Evolutionary conservation across 306 rosid genomes (phyloP), one percentile per base, ranked within the genome.

Genomic region (Rosa chinensis): DNA sequence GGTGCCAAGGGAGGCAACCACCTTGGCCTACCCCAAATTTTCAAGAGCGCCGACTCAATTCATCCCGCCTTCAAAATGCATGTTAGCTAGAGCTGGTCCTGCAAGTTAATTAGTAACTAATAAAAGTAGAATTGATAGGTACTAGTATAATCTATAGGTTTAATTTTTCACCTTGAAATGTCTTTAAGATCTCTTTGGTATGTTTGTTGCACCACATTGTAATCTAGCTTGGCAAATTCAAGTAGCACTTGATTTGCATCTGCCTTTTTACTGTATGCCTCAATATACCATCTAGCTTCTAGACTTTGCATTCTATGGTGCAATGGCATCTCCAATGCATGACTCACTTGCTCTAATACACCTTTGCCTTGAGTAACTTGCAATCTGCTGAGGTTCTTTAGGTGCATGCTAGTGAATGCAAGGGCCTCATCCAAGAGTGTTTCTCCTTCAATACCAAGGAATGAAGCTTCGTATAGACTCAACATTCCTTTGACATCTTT

Each of bases 401-500:
- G 88, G 62, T 87, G 87, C 43, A 45, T 64, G 14, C 56, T 56
- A 0, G 78, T 63, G 70, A 89, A 89, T 10, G 20, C 83, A 39
- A n/a, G 83, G 35, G 96, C 93, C 77, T 87, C 87, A 25, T 81
- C 93, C 73, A 91, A 72, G 67, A 87, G 77, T 9, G n/a, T 2
- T 70, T 89, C 93, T 55, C 85, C 92, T 78, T 86, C 87, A 32
- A 84, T 85, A 28, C 80, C 82, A 0, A 86, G 64, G 64, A 78
- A 88, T 0, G 90, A 83, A 55, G 93, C 93, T 74, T 91, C 90
- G 3, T 88, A 83, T 18, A 91, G 73, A 82, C 87, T 86, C 81
- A 88, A 32, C 81, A 89, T 70, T 72, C 90, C 93, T 73, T 85
- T 85, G 13, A 82, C 79, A 70, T 91, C 93, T 10, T 43, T 48